Evolutionary conservation across 495 filamentous ascomycete genomes (phyloP), one percentile per base, ranked within the genome.

Genomic region (Daldinia childiae): DNA sequence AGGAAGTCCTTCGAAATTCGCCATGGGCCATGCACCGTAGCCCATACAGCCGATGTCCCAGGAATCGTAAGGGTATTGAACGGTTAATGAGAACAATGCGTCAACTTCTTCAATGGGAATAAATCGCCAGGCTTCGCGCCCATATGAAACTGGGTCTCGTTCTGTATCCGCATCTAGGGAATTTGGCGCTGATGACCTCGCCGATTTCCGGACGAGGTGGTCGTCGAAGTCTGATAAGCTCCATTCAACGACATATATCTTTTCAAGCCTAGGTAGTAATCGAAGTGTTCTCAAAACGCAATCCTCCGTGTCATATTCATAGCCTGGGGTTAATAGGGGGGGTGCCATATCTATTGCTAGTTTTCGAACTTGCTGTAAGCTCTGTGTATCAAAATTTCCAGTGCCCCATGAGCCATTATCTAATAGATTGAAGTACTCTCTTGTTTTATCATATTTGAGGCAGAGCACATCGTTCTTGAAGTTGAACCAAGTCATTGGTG

Each of bases 401-500:
- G 15, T 41, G 6, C 39, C 39, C 39, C 39, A 41, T 7, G 39
- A 5, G n/a, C 39, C 15, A 41, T 41, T 3, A 17, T 17, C 39
- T 15, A 41, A 11, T 41, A 41, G n/a, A 15, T 0, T 0, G 7
- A n/a, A 0, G 15, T 41, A 0, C 4, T 7, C 12, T 4, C 0
- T n/a, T 17, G 2, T 3, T 17, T 1, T n/a, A 17, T 41, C 5
- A 17, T 17, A 7, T 36, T 36, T 36, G 12, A 63, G 51, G 19
- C 19, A 58, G 12, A 75, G 30, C 14, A 71, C 34, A 38, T 74
- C 67, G 9, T 36, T 26, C 17, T 52, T 14, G n/a, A 66, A 74
- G 51, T 69, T 38, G 34, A 74, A 74, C 71, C 71, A 74, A 11
- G 67, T 71, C 19, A 19, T 27, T 26, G 71, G 71, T 12, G 32